Evolutionary conservation across 495 filamentous ascomycete species (phyloP), one percentile per base, ranked within the genome.

Genomic region (Symbiotaphrina buchneri): DNA sequence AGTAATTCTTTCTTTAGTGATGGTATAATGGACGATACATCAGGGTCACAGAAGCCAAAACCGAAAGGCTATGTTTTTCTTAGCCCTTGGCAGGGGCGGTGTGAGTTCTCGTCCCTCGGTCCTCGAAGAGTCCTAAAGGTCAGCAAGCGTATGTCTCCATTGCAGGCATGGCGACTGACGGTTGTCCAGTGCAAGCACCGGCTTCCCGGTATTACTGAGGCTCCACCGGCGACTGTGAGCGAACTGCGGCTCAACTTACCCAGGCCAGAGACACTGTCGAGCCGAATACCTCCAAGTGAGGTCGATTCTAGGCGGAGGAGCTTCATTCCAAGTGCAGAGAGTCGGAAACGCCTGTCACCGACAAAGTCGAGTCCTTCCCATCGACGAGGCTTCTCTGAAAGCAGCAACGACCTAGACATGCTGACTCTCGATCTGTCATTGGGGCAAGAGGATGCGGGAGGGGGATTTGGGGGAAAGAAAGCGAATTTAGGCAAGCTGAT

Each of bases 401-500:
- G 10, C 14, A 30, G 28, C 14, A n/a, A n/a, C n/a, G n/a, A n/a
- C n/a, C n/a, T n/a, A n/a, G n/a, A n/a, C n/a, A n/a, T 10, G 5
- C 30, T 35, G 55, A 63, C 24, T 3, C 46, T 87, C 28, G 76
- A 84, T 42, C 43, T 90, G 2, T 72, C 64, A 7, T 56, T 91
- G 2, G 83, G 79, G 0, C 61, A 65, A 36, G 83, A 93, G 49
- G 59, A 54, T 11, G 71, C 82, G 0, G 82, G 81, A 0, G 84
- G 84, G 14, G 82, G 81, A 0, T 72, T 78, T 42, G 61, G 69
- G 27, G 82, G 82, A 1, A 84, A 75, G 44, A 68, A 79, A 38
- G 85, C 78, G 0, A 94, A 95, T 51, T 56, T 97, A 43, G 85
- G 85, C 1, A 97, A 94, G 52, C 46, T 94, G 33, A 76, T 97